Evolutionary conservation across 768 basidiomycete species (phyloP).

Genomic region (Hygrocybe coccinea): DNA sequence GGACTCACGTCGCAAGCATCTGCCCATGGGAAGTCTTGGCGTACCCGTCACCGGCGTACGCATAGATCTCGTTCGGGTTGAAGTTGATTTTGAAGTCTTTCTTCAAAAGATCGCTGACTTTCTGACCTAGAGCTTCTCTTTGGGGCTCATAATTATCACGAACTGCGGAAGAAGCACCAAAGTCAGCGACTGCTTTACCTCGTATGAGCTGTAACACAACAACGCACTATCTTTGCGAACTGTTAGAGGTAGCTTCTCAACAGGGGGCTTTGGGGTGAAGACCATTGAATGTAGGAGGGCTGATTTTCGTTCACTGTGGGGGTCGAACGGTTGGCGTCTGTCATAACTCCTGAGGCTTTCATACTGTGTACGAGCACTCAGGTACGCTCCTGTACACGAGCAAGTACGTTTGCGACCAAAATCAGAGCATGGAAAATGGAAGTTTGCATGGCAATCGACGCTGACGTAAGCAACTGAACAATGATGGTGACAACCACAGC

Average conservation of each 20-base stretch:
- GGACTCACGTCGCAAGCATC: slow-evolving; percentile 23
- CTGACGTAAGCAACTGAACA: no score
- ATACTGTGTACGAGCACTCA: no score
- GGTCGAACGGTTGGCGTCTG: not conserved
- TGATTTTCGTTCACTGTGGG: not conserved
- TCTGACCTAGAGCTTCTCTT: slow-evolving; percentile 30
- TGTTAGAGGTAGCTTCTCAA: slow-evolving; percentile 35
- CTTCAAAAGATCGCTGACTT: slow-evolving; percentile 28
- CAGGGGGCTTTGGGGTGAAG: slow-evolving; percentile 30
- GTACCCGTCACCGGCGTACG: slow-evolving; percentile 26
- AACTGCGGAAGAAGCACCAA: slow-evolving; percentile 20
- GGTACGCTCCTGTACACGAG: no score
- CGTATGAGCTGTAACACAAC: not conserved
- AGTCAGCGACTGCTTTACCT: no score
- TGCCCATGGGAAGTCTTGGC: slow-evolving; percentile 21
- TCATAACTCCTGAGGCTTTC: no score
- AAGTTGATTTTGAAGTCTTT: slow-evolving; percentile 30
- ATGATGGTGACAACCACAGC: no score
- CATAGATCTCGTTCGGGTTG: slow-evolving; percentile 34
- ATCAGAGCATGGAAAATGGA: no score
- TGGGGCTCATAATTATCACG: slow-evolving; percentile 37
- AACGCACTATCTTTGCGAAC: slow-evolving; percentile 35
- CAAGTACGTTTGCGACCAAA: no score
- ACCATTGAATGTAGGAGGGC: not conserved
- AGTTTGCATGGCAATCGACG: no score